Evolutionary conservation across 140 eudicot genomes (phyloP), one percentile per base, ranked within the genome.

Genomic region (Anethum foeniculum): DNA sequence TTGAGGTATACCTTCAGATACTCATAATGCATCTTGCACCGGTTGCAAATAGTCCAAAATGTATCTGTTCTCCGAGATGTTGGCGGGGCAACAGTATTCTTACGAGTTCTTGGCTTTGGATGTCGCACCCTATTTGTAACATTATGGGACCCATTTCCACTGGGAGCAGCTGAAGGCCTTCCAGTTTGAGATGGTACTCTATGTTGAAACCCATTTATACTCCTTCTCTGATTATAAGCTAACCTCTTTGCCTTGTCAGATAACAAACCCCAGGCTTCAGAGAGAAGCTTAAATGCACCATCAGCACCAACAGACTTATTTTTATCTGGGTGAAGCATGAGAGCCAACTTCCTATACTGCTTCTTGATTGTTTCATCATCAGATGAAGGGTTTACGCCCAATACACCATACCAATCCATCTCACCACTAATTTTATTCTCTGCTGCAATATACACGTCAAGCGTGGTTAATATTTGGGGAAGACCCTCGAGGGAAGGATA

Each of bases 21-120:
- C 84, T 95, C 99, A 44, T 95, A 95, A 86, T 95, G 96, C 95
- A 95, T 91, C 77, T 87, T 92, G 85, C 99, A 95, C 39, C 86
- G 72, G 75, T 84, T 88, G 77, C 99, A 95, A 44, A 91, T 86
- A 18, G 99, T 95, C 99, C 99, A 95, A 65, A 95, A 95, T 44
- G 99, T 92, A 71, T 88, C 92, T 9, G 62, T 79, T 71, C 92
- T 91, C 15, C 80, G 79, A 80, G 62, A 68, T 77, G 88, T 60
- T n/a, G 90, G 84, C 51, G 87, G 84, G 0, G 83, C 81, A 41
- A 76, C 77, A 73, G 80, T 79, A 79, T 79, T 84, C 30, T 60
- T 85, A 36, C 62, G 85, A 48, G 83, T 47, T 79, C 80, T 87
- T 65, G 86, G 77, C 77, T 71, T 85, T 60, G 91, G 54, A 62